Evolutionary conservation across 257 asterid genomes (phyloP).

Genomic region (Cinchona pubescens): DNA sequence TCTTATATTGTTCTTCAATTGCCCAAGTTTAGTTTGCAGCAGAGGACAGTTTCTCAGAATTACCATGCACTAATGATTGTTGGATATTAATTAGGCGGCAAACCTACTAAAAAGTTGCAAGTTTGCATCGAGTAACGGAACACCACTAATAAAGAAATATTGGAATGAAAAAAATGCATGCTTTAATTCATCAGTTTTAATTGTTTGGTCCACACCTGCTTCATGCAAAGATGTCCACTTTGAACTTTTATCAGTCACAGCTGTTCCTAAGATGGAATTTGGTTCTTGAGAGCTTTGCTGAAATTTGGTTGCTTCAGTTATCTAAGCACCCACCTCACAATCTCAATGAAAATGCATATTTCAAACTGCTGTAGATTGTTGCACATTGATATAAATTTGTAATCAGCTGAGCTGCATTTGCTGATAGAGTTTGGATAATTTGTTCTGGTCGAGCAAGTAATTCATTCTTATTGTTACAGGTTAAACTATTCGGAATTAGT

Average conservation of each 20-base stretch:
- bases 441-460: background rate
- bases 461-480: background rate
- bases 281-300: background rate
- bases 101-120: background rate
- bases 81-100: background rate
- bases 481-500: too few relatives aligned
- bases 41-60: background rate
- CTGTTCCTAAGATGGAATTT: background rate
- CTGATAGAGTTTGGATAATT: too few relatives aligned
- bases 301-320: background rate
- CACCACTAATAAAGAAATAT: background rate
- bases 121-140: background rate
- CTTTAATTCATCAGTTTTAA: background rate
- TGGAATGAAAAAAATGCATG: background rate
- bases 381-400: too few relatives aligned
- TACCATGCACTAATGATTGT: background rate
- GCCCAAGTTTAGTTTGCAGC: too few relatives aligned
- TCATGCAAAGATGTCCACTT: background rate
- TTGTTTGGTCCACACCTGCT: background rate
- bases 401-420: too few relatives aligned
- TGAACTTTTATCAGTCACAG: background rate
- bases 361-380: too few relatives aligned
- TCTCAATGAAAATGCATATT: background rate
- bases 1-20: background rate
- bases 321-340: background rate